Evolutionary conservation across 202 grass and related monocot species (phyloP), one percentile per base, ranked within the genome.

Genomic region (Schoenoplectus triqueter): DNA sequence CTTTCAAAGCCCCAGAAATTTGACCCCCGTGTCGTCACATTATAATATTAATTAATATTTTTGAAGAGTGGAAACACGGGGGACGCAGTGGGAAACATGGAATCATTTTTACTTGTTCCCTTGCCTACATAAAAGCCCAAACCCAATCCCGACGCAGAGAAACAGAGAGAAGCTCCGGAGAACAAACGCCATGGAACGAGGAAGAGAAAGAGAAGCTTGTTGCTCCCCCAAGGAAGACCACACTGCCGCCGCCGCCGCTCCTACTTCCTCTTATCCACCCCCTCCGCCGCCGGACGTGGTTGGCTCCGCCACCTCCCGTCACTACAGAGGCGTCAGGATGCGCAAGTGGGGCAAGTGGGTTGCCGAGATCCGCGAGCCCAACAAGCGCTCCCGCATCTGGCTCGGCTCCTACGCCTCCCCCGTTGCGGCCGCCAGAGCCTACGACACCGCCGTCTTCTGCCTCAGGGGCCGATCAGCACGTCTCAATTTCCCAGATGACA

Each of bases 261-360:
- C 80, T 8, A 1, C 80, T 8, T 0, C 61, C 10, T 21, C 56
- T 45, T 14, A 57, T 5, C 41, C 78, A 0, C 8, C 80, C 44
- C 20, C 63, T 70, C 39, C 81, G 6, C 6, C 65, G 2, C 10
- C 60, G 13, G 50, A 51, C 2, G 17, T 47, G 47, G 2, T 7
- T 42, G 40, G 40, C 21, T 39, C 59, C 1, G 20, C 59, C 1
- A 52, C 42, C 20, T 69, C 81, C 10, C 49, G 50, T 44, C 91
- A 89, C 82, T 97, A 94, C 81, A 80, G 94, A 66, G 94, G 94
- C 19, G 94, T 97, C 0, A 80, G 94, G 86, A 97, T 97, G 94
- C 83, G 94, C 2, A 97, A 97, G 90, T 97, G 94, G 92, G 94
- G 94, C 47, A 97, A 94, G 90, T 97, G 92, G 94, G 92, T 97